phyloP scores from a whole-genome alignment of 805 yeast genomes.

The Ogataea ramenticola region DNA sequence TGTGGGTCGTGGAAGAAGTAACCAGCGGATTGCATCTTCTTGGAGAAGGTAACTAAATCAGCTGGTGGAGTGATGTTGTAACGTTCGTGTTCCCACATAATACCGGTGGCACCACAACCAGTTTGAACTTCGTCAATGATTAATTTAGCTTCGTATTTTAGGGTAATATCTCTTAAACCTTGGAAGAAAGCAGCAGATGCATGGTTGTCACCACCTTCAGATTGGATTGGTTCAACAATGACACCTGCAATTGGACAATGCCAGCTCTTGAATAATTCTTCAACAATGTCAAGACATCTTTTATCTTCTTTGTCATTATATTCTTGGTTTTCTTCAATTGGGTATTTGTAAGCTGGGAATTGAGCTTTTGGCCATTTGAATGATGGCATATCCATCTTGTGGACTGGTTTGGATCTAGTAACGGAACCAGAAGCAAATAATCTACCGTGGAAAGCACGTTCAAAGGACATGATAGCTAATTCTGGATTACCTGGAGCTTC shows the following conservation, averaged over 20 bases:
- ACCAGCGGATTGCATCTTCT: slow-evolving; percentile 87
- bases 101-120: slow-evolving; percentile 84
- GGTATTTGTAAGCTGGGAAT: slow-evolving; percentile 67
- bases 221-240: slow-evolving; percentile 85
- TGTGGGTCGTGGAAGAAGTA: slow-evolving; percentile 73
- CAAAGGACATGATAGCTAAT: slow-evolving; percentile 77
- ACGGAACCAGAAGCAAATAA: slow-evolving; percentile 85
- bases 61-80: slow-evolving; percentile 70
- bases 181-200: slow-evolving; percentile 75
- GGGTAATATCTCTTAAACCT: slow-evolving; percentile 69
- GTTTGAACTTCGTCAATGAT: slow-evolving; percentile 88
- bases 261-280: slow-evolving; percentile 61
- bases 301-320: slow-evolving; percentile 68
- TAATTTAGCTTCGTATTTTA: slow-evolving; percentile 60
- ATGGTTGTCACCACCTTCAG: slow-evolving; percentile 91
- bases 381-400: slow-evolving; percentile 87
- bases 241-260: slow-evolving; percentile 78
- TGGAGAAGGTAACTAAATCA: slow-evolving; percentile 80
- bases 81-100: slow-evolving; percentile 85
- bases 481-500: slow-evolving; percentile 86
- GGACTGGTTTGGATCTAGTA: slow-evolving; percentile 92
- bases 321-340: slow-evolving; percentile 84
- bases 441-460: slow-evolving; percentile 91
- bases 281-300: slow-evolving; percentile 73
- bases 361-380: slow-evolving; percentile 97